A percentile compares a stretch with the other conserved stretches of the same genome.
Evolutionary conservation across 441 rosid genomes (phyloP).

Genomic region (Aleurites moluccanus): DNA sequence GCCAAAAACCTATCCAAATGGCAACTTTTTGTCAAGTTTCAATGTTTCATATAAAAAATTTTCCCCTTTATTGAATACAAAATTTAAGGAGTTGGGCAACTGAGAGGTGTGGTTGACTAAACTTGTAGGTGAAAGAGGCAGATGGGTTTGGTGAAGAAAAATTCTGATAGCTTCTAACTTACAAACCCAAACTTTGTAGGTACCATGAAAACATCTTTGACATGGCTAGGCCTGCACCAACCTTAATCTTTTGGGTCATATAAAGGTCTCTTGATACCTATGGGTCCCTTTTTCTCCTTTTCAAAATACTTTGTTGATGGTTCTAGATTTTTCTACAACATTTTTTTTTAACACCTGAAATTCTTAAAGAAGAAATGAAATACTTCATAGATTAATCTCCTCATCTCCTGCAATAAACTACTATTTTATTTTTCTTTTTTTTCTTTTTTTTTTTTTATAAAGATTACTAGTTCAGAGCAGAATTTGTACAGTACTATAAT

Average conservation of each 20-base stretch:
- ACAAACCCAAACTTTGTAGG: background rate
- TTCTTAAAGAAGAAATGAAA: too few relatives aligned
- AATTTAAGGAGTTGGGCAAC: background rate
- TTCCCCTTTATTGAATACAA: background rate
- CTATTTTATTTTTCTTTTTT: too few relatives aligned
- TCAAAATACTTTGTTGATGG: too few relatives aligned
- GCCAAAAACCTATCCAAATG: background rate
- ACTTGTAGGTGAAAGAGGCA: conserved; percentile 9
- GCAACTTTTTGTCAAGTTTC: background rate
- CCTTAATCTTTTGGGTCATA: background rate
- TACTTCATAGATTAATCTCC: too few relatives aligned
- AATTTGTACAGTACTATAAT: too few relatives aligned
- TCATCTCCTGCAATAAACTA: too few relatives aligned
- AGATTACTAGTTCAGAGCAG: too few relatives aligned
- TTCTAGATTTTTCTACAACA: too few relatives aligned
- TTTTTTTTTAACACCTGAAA: too few relatives aligned
- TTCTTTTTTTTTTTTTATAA: too few relatives aligned
- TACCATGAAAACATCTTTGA: background rate
- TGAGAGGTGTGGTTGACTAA: conserved; percentile 15
- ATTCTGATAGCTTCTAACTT: background rate
- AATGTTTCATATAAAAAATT: background rate
- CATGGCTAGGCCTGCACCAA: background rate
- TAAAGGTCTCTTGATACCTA: too few relatives aligned
- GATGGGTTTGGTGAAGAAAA: conserved; percentile 10
- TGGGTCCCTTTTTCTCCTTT: too few relatives aligned